phyloP scores from a whole-genome alignment of 108 stramenopile genomes.

The Skeletonema tropicum region DNA sequence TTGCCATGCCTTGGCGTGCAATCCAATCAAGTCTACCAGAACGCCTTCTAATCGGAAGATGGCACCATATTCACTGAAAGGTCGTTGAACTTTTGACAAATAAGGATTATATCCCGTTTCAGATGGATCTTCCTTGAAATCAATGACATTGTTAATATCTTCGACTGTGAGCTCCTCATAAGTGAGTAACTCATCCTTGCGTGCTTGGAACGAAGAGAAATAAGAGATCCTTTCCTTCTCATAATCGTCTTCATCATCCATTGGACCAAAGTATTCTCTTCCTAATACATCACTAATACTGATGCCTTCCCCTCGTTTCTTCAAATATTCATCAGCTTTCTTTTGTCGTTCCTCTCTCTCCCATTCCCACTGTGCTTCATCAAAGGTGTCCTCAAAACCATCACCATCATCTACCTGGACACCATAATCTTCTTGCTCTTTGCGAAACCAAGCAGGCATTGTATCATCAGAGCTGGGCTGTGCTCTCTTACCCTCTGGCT shows the following conservation, averaged over 20 bases:
- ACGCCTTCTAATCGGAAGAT: conserved; percentile 83
- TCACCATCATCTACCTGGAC: conserved; percentile 21
- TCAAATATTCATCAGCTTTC: conserved; percentile 41
- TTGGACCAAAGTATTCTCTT: conserved; percentile 43
- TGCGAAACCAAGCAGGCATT: conserved; percentile 61
- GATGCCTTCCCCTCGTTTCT: conserved; percentile 20
- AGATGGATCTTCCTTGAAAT: conserved; percentile 59
- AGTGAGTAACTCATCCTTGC: conserved; percentile 66
- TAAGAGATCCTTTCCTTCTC: conserved; percentile 46
- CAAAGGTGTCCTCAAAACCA: conserved; percentile 24
- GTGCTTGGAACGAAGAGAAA: conserved; percentile 54
- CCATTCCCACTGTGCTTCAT: conserved; percentile 29
- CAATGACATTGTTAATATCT: conserved; percentile 68
- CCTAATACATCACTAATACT: conserved; percentile 43
- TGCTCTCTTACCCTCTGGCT: conserved; percentile 14
- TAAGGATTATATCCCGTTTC: conserved; percentile 70
- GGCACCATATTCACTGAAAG: conserved; percentile 78
- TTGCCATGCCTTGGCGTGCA: conserved; percentile 73
- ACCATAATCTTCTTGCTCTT: conserved; percentile 49
- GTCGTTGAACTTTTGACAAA: conserved; percentile 64
- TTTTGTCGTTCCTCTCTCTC: conserved; percentile 41
- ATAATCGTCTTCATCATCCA: conserved; percentile 53
- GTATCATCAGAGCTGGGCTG: conserved; percentile 20
- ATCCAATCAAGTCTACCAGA: conserved; percentile 69
- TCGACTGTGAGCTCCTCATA: conserved; percentile 64